Conservation (phyloP, 1,284 basidiomycete genomes). For the Cutaneotrichosporon daszewskae region DNA sequence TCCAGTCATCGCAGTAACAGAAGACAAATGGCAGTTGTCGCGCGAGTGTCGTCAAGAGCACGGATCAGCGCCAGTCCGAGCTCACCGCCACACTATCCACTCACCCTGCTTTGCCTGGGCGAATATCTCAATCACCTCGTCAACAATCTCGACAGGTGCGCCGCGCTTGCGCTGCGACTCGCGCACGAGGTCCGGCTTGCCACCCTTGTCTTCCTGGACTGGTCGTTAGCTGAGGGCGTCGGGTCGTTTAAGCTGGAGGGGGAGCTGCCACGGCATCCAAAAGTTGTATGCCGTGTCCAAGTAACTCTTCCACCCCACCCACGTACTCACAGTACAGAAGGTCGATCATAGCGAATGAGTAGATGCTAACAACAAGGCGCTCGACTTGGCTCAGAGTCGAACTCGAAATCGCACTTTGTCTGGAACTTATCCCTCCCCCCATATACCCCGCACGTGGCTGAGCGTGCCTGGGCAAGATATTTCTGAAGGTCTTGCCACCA, state of each 20-base stretch:
- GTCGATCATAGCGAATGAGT: constrained; percentile 48
- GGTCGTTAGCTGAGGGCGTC: constrained; percentile 4
- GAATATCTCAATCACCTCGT: constrained; percentile 79
- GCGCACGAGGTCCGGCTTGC: constrained; percentile 85
- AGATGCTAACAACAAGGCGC: too few species aligned
- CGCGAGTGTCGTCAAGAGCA: neutral
- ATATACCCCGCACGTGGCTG: neutral
- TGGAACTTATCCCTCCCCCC: neutral
- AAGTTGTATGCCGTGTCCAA: too few species aligned
- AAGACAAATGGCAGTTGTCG: neutral
- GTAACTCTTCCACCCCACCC: neutral
- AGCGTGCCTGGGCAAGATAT: neutral
- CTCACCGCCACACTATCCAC: constrained; percentile 36
- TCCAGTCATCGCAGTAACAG: neutral
- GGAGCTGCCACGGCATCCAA: too few species aligned
- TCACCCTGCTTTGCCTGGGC: constrained; percentile 68
- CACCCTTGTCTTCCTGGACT: constrained; percentile 66
- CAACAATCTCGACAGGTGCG: constrained; percentile 81
- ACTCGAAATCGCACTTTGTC: neutral
- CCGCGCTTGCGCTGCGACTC: constrained; percentile 91
- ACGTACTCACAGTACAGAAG: constrained; percentile 39
- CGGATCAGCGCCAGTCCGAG: constrained; percentile 1
- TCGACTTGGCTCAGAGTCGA: neutral
- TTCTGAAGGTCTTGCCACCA: constrained; percentile 2
- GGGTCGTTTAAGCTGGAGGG: too few species aligned